These are phyloP conservation scores for Vigna angularis DNA, from an alignment of 306 rosid species.

Conservation along the genomic window DNA sequence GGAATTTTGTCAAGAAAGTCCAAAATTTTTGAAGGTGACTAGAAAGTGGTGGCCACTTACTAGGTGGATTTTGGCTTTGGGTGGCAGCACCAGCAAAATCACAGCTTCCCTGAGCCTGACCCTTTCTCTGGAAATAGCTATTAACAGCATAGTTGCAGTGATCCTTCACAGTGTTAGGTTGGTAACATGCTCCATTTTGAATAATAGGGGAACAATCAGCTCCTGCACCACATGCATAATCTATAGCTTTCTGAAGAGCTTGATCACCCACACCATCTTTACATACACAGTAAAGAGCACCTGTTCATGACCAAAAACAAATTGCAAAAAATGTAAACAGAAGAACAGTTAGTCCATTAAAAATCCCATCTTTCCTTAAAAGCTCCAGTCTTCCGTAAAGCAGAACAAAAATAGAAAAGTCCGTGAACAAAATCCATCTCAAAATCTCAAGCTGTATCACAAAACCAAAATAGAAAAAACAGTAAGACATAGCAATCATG, in stretches of 20 bases:
- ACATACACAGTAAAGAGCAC: constrained; percentile 81
- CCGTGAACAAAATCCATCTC: constrained; percentile 21
- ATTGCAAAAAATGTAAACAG: not conserved
- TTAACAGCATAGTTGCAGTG: constrained; percentile 92
- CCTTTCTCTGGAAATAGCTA: constrained; percentile 86
- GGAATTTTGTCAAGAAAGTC: not conserved
- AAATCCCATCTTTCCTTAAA: constrained; percentile 38
- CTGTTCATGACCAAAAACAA: constrained; percentile 40
- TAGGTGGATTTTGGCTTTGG: constrained; percentile 60
- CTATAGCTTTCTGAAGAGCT: constrained; percentile 76
- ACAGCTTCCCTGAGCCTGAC: constrained; percentile 72
- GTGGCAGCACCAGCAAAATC: constrained; percentile 78
- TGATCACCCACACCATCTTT: constrained; percentile 79
- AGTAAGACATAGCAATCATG: not conserved
- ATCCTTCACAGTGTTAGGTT: constrained; percentile 85
- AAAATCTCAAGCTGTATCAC: constrained; percentile 9
- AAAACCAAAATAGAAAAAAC: not conserved
- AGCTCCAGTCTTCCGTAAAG: not conserved
- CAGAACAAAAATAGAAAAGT: constrained; percentile 5
- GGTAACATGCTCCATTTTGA: constrained; percentile 78
- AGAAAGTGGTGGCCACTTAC: constrained; percentile 45
- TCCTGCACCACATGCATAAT: constrained; percentile 98
- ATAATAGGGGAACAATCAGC: constrained; percentile 78
- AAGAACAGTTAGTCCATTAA: constrained; percentile 33
- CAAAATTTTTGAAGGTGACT: not conserved